Conservation (phyloP, 1,284 basidiomycete genomes). For the Puccinia novopanici region DNA sequence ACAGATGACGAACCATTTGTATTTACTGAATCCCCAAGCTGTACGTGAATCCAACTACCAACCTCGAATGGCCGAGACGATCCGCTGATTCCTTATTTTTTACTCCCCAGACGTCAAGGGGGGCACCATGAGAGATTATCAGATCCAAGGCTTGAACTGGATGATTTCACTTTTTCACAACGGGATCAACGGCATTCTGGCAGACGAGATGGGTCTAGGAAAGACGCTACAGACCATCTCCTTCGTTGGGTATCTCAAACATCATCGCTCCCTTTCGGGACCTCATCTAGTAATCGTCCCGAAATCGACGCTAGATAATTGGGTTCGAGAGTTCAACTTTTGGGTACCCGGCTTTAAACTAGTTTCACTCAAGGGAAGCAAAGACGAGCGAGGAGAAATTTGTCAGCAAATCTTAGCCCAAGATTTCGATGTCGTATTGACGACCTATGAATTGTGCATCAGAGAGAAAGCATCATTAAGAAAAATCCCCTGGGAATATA, state of each 20-base stretch:
- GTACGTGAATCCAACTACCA: slow-evolving; percentile 61
- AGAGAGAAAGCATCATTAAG: slow-evolving; percentile 88
- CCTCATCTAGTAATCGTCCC: slow-evolving; percentile 95
- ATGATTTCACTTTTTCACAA: slow-evolving; percentile 91
- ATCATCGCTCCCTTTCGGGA: slow-evolving; percentile 76
- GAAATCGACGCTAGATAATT: slow-evolving; percentile 96
- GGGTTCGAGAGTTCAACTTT: slow-evolving; percentile 85
- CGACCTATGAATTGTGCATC: slow-evolving; percentile 95
- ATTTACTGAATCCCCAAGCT: slow-evolving; percentile 86
- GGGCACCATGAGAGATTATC: slow-evolving; percentile 87
- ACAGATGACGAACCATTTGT: slow-evolving; percentile 77
- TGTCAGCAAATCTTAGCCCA: slow-evolving; percentile 80
- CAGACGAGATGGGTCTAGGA: slow-evolving; percentile 89
- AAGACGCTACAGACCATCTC: slow-evolving; percentile 98
- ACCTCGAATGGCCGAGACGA: neutral
- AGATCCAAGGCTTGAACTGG: slow-evolving; percentile 95
- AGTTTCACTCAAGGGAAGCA: slow-evolving; percentile 78
- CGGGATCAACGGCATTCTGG: slow-evolving; percentile 87
- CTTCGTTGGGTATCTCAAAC: too few species aligned
- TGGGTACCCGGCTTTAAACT: slow-evolving; percentile 91
- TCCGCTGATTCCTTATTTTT: neutral
- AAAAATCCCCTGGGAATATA: slow-evolving; percentile 96
- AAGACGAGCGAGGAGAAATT: slow-evolving; percentile 82
- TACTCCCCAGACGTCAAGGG: slow-evolving; percentile 66
- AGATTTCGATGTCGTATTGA: slow-evolving; percentile 92